phyloP scores from a whole-genome alignment of 2,329 filamentous ascomycete species.

The Diaporthe helianthi region DNA sequence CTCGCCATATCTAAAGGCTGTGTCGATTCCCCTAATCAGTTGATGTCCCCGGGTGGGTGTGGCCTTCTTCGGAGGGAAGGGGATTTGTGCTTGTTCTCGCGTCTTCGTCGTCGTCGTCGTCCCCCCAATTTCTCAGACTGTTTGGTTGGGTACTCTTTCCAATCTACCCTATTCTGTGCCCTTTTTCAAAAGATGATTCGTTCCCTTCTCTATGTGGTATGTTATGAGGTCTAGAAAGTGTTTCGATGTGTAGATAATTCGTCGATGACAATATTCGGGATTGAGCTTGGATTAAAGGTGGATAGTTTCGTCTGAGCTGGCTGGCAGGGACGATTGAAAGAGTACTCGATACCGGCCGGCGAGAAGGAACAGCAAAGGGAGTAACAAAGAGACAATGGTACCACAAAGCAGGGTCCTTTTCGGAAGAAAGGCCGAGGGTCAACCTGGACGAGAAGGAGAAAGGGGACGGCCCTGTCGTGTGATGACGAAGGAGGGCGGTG shows the following conservation, averaged over 20 bases:
- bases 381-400: constrained; percentile 39
- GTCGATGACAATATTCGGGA: constrained; percentile 24
- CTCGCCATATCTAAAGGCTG: constrained; percentile 37
- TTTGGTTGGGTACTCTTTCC: constrained; percentile 29
- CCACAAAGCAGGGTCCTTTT: constrained; percentile 36
- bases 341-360: constrained; percentile 36
- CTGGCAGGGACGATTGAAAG: constrained; percentile 34
- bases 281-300: constrained; percentile 33
- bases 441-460: constrained; percentile 62
- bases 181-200: constrained; percentile 26
- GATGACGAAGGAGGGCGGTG: constrained; percentile 28
- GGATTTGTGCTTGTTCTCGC: constrained; percentile 12
- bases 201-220: constrained; percentile 34
- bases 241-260: constrained; percentile 30
- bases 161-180: constrained; percentile 24
- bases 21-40: background rate
- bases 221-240: constrained; percentile 32
- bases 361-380: constrained; percentile 34
- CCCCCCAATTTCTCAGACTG: background rate
- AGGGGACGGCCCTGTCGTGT: constrained; percentile 36
- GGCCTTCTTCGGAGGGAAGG: constrained; percentile 21
- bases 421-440: constrained; percentile 57
- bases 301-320: constrained; percentile 34
- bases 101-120: too few species aligned
- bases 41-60: background rate